Base-by-base conservation (phyloP, 1,284 basidiomycete species). In the Coniferiporia weirii region DNA sequence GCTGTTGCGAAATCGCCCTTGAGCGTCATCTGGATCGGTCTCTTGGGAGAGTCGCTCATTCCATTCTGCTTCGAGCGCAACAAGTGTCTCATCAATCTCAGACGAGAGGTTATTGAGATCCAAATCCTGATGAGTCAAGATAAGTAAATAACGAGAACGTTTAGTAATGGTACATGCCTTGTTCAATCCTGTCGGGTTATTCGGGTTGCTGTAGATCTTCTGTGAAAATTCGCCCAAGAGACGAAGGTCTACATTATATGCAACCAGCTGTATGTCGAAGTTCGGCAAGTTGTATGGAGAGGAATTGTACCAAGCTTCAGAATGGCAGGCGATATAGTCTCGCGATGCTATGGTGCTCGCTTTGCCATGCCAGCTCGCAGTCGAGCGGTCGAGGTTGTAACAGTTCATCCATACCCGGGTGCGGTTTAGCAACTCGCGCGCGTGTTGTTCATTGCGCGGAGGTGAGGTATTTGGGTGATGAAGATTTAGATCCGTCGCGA, bases 381-480 rank as follows among this genome's bases (percentile, higher is more conserved):
- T 87, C 1, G 87, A 90, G 15, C 91, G 84, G 69, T 94, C 91
- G 48, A 94, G 73, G 69, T 91, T 91, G 72, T 87, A 91, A 71
- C 91, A 92, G 69, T 90, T 91, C 63, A 93, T 75, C 92, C 92
- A 95, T 0, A 89, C 83, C 17, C 91, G 83, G 40, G 89, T 90
- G n/a, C 92, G 83, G 68, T 93, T 94, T 53, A 93, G 79, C 72
- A 91, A 81, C 70, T 93, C 88, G 52, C 92, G 83, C 20, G 88
- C 88, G 61, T 91, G 85, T 59, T 76, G 76, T 68, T 91, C 89
- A 66, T 86, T 86, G 15, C 78, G 71, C 5, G 84, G 83, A 62
- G 84, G 84, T 6, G 83, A 81, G 0, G 85, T 85, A 62, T 78
- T 79, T 2, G 89, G 88, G 48, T 88, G 78, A 65, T 95, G 89